Conservation (phyloP, 148 eudicot species). For the Oxyria digyna region DNA sequence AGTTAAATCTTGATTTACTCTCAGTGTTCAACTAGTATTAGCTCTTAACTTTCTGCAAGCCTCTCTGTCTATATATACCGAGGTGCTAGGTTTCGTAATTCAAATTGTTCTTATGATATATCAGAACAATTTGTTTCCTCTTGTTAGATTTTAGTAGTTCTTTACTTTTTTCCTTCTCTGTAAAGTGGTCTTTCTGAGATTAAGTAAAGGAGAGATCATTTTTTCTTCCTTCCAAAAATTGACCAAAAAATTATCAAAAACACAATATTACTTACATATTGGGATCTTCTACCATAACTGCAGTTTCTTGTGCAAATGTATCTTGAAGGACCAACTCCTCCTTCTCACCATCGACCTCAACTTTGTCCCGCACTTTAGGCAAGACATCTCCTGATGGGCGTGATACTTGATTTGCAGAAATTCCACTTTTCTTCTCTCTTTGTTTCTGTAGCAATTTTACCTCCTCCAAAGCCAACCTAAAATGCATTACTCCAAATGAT, state of each 20-base stretch:
- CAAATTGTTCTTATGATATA: not conserved
- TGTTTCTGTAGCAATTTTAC: slow-evolving; percentile 83
- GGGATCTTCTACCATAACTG: slow-evolving; percentile 97
- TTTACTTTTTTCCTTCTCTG: not conserved
- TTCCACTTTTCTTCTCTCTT: slow-evolving; percentile 68
- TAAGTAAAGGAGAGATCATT: not conserved
- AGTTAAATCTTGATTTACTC: not conserved
- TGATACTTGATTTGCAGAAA: slow-evolving; percentile 40
- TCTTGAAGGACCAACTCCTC: slow-evolving; percentile 95
- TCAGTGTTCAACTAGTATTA: not conserved
- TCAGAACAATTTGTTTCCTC: not conserved
- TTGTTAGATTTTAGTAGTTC: not conserved
- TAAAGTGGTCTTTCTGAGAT: not conserved
- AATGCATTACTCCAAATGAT: not conserved
- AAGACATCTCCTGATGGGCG: slow-evolving; percentile 21
- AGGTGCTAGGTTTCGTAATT: not conserved
- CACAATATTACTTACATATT: slow-evolving; percentile 42
- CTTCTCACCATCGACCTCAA: slow-evolving; percentile 66
- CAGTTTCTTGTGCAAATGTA: slow-evolving; percentile 96
- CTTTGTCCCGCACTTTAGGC: slow-evolving; percentile 34
- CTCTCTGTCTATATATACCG: not conserved
- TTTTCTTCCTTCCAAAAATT: not conserved
- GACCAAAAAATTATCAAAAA: not conserved
- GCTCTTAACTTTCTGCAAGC: not conserved
- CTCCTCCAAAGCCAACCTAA: slow-evolving; percentile 82